Base-by-base conservation (phyloP, 192 early-diverging fungal genomes). In the Linnemannia hyalina region DNA sequence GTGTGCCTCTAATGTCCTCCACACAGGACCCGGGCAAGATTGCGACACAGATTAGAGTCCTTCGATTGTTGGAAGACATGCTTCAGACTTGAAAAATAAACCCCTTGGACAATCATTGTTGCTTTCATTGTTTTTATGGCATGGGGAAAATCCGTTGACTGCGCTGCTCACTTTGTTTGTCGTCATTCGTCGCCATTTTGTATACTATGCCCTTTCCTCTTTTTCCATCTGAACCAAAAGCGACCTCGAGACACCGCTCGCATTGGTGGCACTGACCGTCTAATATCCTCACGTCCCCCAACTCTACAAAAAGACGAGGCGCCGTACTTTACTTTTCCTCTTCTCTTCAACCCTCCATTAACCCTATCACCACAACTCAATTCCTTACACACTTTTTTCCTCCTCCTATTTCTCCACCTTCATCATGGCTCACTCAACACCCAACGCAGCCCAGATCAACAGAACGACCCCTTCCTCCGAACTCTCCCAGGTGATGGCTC, bases 11-110 rank as follows among this genome's bases (percentile, higher is more conserved):
- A 70, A 77, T 86, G 75, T 18, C 29, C 1, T 11, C 16, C 4
- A 80, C 84, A 6, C 63, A 65, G 11, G 79, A 86, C 49, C 79
- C 75, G 0, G 52, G 23, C 38, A 73, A 65, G 80, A 81, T 86
- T 54, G 49, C 60, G 1, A 22, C 76, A 4, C 84, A 86, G 72
- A 86, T 86, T 20, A 75, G 73, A 26, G 80, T 86, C 23, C 70
- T 86, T 35, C 74, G 84, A 18, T 26, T 86, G 3, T 38, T 86
- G 1, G 84, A 86, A 32, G 84, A 86, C 32, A 86, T 86, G 84
- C 57, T 86, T 7, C 55, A 77, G 57, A 44, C 70, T 8, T 80
- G 38, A 57, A 54, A 32, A 38, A 71, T 20, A 74, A 32, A 18
- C 26, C 11, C 29, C 9, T 11, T 11, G 9, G 13, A 32, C 8